phyloP scores from a whole-genome alignment of 371 early-diverging fungal species.

The Basidiobolus meristosporus region DNA sequence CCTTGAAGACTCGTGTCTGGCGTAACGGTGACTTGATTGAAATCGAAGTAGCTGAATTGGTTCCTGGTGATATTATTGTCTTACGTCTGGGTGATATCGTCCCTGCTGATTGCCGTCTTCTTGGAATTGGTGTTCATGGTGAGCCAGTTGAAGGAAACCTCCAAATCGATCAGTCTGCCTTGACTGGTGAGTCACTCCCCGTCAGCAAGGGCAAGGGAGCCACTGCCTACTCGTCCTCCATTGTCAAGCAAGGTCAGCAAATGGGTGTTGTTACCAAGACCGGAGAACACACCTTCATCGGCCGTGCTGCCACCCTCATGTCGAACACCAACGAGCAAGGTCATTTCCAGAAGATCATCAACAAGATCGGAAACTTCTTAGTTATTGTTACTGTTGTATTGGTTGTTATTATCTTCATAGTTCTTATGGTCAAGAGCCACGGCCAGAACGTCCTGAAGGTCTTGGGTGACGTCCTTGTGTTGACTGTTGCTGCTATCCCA shows the following conservation, averaged over 20 bases:
- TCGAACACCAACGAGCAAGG: conserved; percentile 64
- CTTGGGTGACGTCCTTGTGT: conserved; percentile 63
- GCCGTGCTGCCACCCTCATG: conserved; percentile 74
- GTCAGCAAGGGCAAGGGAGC: conserved; percentile 62
- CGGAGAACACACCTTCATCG: conserved; percentile 70
- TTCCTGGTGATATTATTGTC: conserved; percentile 79
- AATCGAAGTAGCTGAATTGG: conserved; percentile 52
- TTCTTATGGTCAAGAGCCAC: conserved; percentile 27
- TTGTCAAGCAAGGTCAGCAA: conserved; percentile 73
- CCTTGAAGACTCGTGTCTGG: conserved; percentile 60
- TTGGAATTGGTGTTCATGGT: conserved; percentile 71
- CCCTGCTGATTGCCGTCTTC: conserved; percentile 78
- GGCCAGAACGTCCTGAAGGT: conserved; percentile 2
- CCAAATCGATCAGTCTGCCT: no score
- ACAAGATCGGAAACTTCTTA: conserved; percentile 82
- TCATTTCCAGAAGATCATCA: conserved; percentile 80
- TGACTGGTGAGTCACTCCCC: no score
- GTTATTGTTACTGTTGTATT: conserved; percentile 61
- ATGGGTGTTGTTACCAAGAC: conserved; percentile 71
- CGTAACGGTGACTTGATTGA: conserved; percentile 63
- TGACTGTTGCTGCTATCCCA: conserved; percentile 94
- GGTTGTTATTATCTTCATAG: conserved; percentile 57
- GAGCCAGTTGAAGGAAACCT: conserved; percentile 54
- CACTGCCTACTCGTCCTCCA: conserved; percentile 66
- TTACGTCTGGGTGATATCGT: conserved; percentile 85